These are phyloP conservation scores for Syzygium oleosum DNA, from an alignment of 345 rosid species.

Conservation along the genomic window DNA sequence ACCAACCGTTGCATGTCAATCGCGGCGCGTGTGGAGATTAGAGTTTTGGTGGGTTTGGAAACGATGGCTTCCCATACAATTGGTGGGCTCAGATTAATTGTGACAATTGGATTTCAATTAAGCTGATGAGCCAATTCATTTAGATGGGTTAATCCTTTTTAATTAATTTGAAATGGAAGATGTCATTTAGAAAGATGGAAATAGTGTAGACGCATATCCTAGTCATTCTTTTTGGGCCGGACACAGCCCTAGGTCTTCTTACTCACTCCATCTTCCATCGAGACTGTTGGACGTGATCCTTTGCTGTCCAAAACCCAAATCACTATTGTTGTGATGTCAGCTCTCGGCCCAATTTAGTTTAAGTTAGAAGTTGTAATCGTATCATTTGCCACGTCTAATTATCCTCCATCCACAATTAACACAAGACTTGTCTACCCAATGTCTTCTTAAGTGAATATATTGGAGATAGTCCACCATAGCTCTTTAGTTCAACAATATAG, in stretches of 20 bases:
- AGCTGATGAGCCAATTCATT: not conserved
- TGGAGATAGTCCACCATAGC: not conserved
- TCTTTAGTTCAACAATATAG: not conserved
- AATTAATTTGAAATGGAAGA: not conserved
- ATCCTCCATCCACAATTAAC: not conserved
- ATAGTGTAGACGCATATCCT: not conserved
- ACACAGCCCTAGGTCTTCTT: not conserved
- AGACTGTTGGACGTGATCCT: not conserved
- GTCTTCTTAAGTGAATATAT: not conserved
- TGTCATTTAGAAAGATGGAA: not conserved
- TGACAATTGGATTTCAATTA: not conserved
- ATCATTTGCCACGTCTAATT: not conserved
- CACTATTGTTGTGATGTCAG: not conserved
- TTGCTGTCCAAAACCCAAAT: not conserved
- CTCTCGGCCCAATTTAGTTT: not conserved
- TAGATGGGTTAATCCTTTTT: not conserved
- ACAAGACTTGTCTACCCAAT: not conserved
- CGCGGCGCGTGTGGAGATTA: not conserved
- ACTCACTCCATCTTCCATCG: not conserved
- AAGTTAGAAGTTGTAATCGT: not conserved
- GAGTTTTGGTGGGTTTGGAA: not conserved
- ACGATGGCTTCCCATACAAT: not conserved
- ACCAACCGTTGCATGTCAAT: not conserved
- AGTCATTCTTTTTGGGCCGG: not conserved
- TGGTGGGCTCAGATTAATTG: not conserved